Base-by-base conservation (phyloP, 495 filamentous ascomycete species). In the Neurospora sp. region DNA sequence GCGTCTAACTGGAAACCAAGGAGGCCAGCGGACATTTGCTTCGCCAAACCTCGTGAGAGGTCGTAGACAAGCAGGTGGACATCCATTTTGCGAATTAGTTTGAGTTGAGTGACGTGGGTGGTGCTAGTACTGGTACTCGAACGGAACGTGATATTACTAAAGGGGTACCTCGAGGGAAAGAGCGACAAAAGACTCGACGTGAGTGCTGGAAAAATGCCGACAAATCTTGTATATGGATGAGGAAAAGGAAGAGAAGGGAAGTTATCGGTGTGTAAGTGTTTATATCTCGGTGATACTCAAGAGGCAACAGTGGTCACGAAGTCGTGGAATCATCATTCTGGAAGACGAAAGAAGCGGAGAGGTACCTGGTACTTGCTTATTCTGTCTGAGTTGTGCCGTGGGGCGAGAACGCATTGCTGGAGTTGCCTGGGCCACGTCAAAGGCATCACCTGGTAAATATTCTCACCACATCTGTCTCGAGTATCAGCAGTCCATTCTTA, bases 61-160 rank as follows among this genome's bases (percentile, higher is more conserved):
- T 99, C 96, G 76, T 99, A 99, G 71, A 97, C 90, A 73, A 97
- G 95, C 69, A 98, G 88, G 78, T 95, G 86, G 43, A 97, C 92
- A 73, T 96, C 92, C 94, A 97, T 97, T 37, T 42, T 77, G 48
- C 43, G 15, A 40, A 39, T 69, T 69, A 5, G 31, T 43, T 40
- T 17, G 54, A 21, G 24, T 15, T 24, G 48, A 31, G 4, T 43
- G 39, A 71, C 40, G 13, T 8, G 31, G 42, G 38, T 13, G 54
- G 24, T 19, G 38, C 2, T 39, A 6, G 54, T 62, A 62, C 15
- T 28, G 54, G 54, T 66, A 66, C 28, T 66, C 28, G 28, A 66
- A 28, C 17, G 54, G 54, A 34, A 36, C 54, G 54, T 66, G 54
- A 5, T 66, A 19, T 66, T 66, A 62, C 24, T 59, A 3, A 24